Evolutionary conservation across 495 filamentous ascomycete genomes (phyloP), one percentile per base, ranked within the genome.

Genomic region (Xylaria telfairii): DNA sequence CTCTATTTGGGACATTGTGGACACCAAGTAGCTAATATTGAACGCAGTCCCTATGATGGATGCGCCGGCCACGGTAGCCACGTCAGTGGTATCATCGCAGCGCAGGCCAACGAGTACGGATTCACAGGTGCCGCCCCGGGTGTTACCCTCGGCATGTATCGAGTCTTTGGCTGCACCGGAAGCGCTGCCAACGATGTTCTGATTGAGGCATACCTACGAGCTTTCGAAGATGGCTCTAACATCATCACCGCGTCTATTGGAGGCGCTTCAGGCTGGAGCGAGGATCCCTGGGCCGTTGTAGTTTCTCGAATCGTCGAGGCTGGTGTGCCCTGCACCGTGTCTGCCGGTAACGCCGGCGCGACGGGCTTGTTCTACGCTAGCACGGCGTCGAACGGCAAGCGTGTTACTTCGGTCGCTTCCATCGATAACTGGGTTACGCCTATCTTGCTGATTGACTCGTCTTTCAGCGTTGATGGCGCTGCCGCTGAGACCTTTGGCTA

Each of bases 241-340:
- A 83, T 90, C 72, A 90, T 90, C 73, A 87, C 87, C 32, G 86
- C 86, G 13, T 89, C 87, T 7, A 85, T 90, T 57, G 88, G 88
- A n/a, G 83, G 83, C 0, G 77, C 86, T 28, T 83, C 80, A 0
- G 88, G 87, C 15, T 89, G 87, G 86, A 78, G 79, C 3, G 87
- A 89, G 72, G 86, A 86, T 53, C 82, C 85, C 7, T 88, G 87
- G 86, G 82, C 84, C 19, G 79, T 81, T 13, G 86, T 82, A 3
- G 84, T 87, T 19, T 83, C 83, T 37, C 81, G 85, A 28, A 88
- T 89, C 67, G 87, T 87, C n/a, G 82, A 84, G 17, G 77, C 82
- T 37, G 87, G 87, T 34, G 83, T 89, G 3, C 86, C 86, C 3
- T 85, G 85, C 72, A 80, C 86, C 26, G 79, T 89, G 30, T 87